These are phyloP conservation scores for Thalassiosira livingstoniorum DNA, from an alignment of 352 stramenopile species.

Conservation along the genomic window DNA sequence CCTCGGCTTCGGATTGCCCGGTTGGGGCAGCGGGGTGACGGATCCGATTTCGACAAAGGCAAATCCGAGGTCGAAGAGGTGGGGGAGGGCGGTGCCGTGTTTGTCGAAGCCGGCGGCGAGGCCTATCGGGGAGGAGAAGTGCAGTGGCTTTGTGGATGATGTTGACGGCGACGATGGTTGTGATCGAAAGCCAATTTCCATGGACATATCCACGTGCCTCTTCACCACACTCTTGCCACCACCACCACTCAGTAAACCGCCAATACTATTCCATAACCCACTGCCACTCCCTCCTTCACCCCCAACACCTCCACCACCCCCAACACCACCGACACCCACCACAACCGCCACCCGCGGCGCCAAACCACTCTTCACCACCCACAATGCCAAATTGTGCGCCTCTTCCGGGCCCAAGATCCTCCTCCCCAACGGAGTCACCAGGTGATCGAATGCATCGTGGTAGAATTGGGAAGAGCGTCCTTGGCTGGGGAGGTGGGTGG, in stretches of 20 bases:
- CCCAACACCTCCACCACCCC: constrained; percentile 28
- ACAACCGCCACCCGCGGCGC: constrained; percentile 57
- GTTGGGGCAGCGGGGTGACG: constrained; percentile 93
- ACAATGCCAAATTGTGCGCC: constrained; percentile 75
- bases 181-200: constrained; percentile 14
- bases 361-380: constrained; percentile 48
- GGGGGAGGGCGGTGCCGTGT: constrained; percentile 92
- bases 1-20: constrained; percentile 94
- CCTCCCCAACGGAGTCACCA: constrained; percentile 70
- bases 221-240: background rate
- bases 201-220: background rate
- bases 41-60: constrained; percentile 93
- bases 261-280: background rate
- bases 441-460: constrained; percentile 69
- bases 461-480: constrained; percentile 71
- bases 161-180: constrained; percentile 12
- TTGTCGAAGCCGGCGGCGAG: constrained; percentile 99
- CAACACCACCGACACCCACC: constrained; percentile 7
- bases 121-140: constrained; percentile 92
- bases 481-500: constrained; percentile 76
- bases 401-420: constrained; percentile 68
- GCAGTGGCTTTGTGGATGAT: constrained; percentile 34
- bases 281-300: background rate
- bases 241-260: background rate
- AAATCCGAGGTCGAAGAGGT: constrained; percentile 94